Conservation (phyloP, 169 alveolate genomes). For the Plasmodium gaboni region DNA sequence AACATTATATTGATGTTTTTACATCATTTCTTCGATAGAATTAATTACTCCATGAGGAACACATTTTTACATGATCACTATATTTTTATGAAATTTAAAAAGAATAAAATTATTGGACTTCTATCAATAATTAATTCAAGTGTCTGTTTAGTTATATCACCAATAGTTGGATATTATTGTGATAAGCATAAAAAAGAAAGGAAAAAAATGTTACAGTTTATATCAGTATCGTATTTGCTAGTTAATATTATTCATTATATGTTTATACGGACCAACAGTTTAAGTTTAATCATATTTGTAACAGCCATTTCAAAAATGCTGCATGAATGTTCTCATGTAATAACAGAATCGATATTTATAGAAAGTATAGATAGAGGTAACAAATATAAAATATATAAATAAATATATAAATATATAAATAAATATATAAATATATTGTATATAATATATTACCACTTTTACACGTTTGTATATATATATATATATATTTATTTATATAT, state of each 20-base stretch:
- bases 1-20: slow-evolving; percentile 59
- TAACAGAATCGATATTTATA: slow-evolving; percentile 68
- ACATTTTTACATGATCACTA: slow-evolving; percentile 65
- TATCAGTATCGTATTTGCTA: slow-evolving; percentile 36
- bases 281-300: slow-evolving; percentile 37
- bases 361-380: slow-evolving; percentile 71
- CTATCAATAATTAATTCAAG: slow-evolving; percentile 52
- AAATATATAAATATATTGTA: not conserved
- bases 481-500: not conserved
- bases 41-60: slow-evolving; percentile 69
- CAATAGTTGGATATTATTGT: slow-evolving; percentile 63
- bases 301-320: slow-evolving; percentile 66
- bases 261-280: slow-evolving; percentile 52
- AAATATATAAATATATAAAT: not conserved
- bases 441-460: not conserved
- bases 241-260: slow-evolving; percentile 63
- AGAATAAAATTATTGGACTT: slow-evolving; percentile 55
- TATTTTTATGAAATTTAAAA: slow-evolving; percentile 45
- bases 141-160: slow-evolving; percentile 59
- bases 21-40: slow-evolving; percentile 58
- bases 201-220: slow-evolving; percentile 13
- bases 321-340: slow-evolving; percentile 64
- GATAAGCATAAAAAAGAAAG: slow-evolving; percentile 65
- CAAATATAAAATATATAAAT: not conserved
- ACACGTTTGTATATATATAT: not conserved